phyloP scores from a whole-genome alignment of 805 yeast genomes.

The Zygosaccharomyces gambellarensis region DNA sequence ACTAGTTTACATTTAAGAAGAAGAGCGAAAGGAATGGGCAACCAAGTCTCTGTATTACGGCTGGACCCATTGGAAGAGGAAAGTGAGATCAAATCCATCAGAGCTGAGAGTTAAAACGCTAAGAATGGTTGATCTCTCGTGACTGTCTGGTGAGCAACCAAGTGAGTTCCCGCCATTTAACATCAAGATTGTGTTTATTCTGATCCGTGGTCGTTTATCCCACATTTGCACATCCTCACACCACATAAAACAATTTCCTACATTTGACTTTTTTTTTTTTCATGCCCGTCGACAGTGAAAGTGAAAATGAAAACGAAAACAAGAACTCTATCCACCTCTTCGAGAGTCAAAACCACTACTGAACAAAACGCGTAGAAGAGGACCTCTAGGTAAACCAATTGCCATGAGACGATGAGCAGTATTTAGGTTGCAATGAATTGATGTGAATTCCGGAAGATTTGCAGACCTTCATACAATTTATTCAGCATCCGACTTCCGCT shows the following conservation, averaged over 20 bases:
- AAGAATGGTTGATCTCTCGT: neutral
- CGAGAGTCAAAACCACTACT: too few relatives aligned
- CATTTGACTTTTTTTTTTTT: slow-evolving; percentile 9
- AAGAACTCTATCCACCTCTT: too few relatives aligned
- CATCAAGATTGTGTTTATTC: neutral
- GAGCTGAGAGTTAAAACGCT: neutral
- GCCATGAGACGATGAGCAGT: too few relatives aligned
- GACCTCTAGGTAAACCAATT: too few relatives aligned
- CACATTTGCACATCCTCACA: slow-evolving; percentile 32
- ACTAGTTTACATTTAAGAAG: slow-evolving; percentile 20
- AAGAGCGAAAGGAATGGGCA: neutral
- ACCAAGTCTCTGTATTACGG: slow-evolving; percentile 4
- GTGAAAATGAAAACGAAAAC: too few relatives aligned
- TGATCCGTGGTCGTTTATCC: neutral
- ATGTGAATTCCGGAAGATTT: too few relatives aligned
- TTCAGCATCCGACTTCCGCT: too few relatives aligned
- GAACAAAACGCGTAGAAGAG: too few relatives aligned
- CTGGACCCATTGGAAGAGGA: slow-evolving; percentile 31
- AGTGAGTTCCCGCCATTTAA: neutral
- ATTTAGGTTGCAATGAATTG: too few relatives aligned
- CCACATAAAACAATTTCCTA: slow-evolving; percentile 35
- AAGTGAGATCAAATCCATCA: slow-evolving; percentile 5
- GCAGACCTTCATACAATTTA: too few relatives aligned
- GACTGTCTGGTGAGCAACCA: too few relatives aligned
- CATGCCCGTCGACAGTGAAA: slow-evolving; percentile 11